These are phyloP conservation scores for Secale cereale DNA, from an alignment of 176 grass and related monocot species.

Conservation along the genomic window DNA sequence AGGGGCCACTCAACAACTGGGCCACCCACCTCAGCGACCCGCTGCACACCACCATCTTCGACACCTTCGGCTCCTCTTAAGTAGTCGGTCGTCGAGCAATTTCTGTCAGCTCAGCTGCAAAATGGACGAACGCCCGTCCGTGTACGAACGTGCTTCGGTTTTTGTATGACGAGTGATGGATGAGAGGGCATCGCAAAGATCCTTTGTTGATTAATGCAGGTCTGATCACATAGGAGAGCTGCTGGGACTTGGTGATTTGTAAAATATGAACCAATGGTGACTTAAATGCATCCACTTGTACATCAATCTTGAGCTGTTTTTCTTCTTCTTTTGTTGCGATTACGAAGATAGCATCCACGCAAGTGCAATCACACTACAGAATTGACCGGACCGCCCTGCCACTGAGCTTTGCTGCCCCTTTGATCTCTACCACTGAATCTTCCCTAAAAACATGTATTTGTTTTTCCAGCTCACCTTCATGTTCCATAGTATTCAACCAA, in stretches of 20 bases:
- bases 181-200: conserved; percentile 13
- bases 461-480: no score
- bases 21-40: conserved; percentile 97
- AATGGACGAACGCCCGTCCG: not conserved
- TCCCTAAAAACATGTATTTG: no score
- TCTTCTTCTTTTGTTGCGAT: not conserved
- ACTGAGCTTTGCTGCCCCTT: no score
- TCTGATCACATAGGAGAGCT: conserved; percentile 37
- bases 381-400: no score
- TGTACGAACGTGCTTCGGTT: conserved; percentile 41
- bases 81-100: not conserved
- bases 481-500: no score
- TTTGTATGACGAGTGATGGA: conserved; percentile 41
- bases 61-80: conserved; percentile 78
- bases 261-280: conserved; percentile 47
- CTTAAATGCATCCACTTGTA: conserved; percentile 53
- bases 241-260: conserved; percentile 37
- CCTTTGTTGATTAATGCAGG: conserved; percentile 23
- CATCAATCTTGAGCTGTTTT: conserved; percentile 7
- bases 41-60: conserved; percentile 98
- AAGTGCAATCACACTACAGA: not conserved
- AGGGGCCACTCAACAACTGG: conserved; percentile 99
- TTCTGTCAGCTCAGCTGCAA: no score
- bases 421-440: not conserved
- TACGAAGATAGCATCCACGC: not conserved